Conservation (phyloP, 2,329 filamentous ascomycete genomes). For the Metarhizium guizhouense region DNA sequence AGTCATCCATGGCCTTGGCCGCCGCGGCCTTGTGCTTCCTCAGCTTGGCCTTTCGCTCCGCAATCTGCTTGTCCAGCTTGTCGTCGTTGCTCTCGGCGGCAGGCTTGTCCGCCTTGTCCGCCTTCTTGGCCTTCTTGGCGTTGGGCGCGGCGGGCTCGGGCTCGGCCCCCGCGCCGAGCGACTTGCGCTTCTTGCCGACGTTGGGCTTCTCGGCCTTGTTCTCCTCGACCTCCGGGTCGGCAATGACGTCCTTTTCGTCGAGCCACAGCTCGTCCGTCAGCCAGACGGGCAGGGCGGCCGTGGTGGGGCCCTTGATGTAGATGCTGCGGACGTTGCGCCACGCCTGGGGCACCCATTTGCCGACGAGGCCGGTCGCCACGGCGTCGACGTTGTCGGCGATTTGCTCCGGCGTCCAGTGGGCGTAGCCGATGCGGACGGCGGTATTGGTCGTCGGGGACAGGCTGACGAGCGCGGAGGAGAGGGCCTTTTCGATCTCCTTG, state of each 20-base stretch:
- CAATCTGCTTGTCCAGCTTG: constrained; percentile 48
- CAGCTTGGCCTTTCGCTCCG: constrained; percentile 47
- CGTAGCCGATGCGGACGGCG: constrained; percentile 68
- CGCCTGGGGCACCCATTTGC: constrained; percentile 74
- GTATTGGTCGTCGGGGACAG: constrained; percentile 72
- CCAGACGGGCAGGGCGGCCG: constrained; percentile 88
- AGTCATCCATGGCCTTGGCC: constrained; percentile 40
- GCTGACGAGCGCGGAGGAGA: constrained; percentile 71
- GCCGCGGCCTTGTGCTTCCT: constrained; percentile 51
- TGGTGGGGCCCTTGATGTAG: constrained; percentile 85
- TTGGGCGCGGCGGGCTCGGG: constrained; percentile 30
- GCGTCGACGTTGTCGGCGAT: constrained; percentile 72
- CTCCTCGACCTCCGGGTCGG: constrained; percentile 46
- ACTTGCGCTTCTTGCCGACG: constrained; percentile 57
- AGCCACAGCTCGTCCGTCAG: constrained; percentile 86
- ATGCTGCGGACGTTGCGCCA: constrained; percentile 80
- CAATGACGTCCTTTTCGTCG: constrained; percentile 64
- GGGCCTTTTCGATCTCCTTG: constrained; percentile 69
- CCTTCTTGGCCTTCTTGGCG: constrained; percentile 30
- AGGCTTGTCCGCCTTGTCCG: constrained; percentile 20
- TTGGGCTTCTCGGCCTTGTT: constrained; percentile 44
- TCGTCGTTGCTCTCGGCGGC: constrained; percentile 38
- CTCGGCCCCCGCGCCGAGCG: constrained; percentile 28
- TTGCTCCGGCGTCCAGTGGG: constrained; percentile 65
- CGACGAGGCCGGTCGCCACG: constrained; percentile 59